Evolutionary conservation across 495 filamentous ascomycete species (phyloP).

Genomic region (Alectoria sarmentosa): DNA sequence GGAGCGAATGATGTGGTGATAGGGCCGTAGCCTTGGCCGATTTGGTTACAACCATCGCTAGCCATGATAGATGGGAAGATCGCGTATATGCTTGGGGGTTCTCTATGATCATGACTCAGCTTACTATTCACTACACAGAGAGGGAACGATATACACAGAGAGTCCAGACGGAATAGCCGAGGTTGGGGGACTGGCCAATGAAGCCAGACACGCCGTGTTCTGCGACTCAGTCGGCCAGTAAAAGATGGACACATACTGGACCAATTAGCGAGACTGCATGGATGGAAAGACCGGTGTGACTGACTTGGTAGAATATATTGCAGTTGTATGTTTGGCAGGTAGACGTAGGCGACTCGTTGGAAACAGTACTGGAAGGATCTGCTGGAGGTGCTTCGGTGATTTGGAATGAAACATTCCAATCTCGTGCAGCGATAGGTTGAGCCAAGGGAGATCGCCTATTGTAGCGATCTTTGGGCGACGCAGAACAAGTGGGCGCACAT

Average conservation of each 20-base stretch:
- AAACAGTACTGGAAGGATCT: not conserved
- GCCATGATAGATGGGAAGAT: slow-evolving; percentile 9
- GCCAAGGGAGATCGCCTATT: not conserved
- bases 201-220: slow-evolving; percentile 6
- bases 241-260: slow-evolving; percentile 3
- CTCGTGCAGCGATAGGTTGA: not conserved
- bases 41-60: slow-evolving; percentile 9
- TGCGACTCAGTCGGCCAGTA: slow-evolving; percentile 3
- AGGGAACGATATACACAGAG: not conserved
- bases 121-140: not conserved
- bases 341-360: not conserved
- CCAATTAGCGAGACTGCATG: not conserved
- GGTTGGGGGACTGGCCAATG: not conserved
- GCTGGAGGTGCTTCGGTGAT: not conserved
- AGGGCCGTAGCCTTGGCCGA: not conserved
- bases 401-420: not conserved
- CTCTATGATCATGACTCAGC: not conserved
- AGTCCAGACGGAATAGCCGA: not conserved
- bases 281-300: not conserved
- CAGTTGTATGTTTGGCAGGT: not conserved
- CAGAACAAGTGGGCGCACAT: not conserved
- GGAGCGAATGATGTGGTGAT: slow-evolving; percentile 5
- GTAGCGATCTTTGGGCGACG: not conserved
- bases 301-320: slow-evolving; percentile 1
- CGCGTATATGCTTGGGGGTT: not conserved